Evolutionary conservation across 2,329 filamentous ascomycete species (phyloP).

Genomic region (Ophiosphaerella narmari): DNA sequence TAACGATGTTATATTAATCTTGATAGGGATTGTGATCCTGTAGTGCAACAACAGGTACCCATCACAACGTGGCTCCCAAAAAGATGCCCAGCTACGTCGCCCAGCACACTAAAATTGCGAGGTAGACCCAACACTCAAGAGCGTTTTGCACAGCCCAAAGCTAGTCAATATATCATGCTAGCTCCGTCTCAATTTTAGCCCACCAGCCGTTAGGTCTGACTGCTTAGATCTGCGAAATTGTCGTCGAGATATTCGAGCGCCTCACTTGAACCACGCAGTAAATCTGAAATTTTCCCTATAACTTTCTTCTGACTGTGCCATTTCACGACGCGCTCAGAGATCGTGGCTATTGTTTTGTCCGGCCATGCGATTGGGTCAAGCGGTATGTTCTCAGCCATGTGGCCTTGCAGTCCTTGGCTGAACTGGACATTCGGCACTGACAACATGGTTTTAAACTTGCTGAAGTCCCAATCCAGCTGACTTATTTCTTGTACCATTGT

Average conservation of each 20-base stretch:
- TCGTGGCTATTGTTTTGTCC: conserved; percentile 13
- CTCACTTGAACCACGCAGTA: conserved; percentile 26
- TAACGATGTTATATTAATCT: too few species aligned
- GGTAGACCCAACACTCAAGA: neutral
- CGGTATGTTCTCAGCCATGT: conserved; percentile 4
- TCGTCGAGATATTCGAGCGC: conserved; percentile 24
- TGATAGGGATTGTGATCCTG: too few species aligned
- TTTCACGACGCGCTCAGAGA: conserved; percentile 22
- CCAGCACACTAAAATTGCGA: too few species aligned
- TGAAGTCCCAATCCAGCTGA: conserved; percentile 7
- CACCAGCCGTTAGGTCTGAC: conserved; percentile 12
- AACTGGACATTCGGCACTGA: conserved; percentile 11
- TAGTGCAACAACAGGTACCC: too few species aligned
- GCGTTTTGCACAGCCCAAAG: too few species aligned
- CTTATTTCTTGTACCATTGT: conserved; percentile 20
- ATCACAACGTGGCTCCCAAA: too few species aligned
- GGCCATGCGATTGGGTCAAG: conserved; percentile 31
- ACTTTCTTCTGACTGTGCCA: conserved; percentile 27
- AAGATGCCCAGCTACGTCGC: too few species aligned
- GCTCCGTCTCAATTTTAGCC: neutral
- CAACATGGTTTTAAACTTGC: conserved; percentile 20
- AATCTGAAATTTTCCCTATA: conserved; percentile 18
- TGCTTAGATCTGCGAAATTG: conserved; percentile 28
- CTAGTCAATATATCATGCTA: too few species aligned
- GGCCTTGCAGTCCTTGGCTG: neutral